Base-by-base conservation (phyloP, 306 rosid species). In the Potentilla sterilis region DNA sequence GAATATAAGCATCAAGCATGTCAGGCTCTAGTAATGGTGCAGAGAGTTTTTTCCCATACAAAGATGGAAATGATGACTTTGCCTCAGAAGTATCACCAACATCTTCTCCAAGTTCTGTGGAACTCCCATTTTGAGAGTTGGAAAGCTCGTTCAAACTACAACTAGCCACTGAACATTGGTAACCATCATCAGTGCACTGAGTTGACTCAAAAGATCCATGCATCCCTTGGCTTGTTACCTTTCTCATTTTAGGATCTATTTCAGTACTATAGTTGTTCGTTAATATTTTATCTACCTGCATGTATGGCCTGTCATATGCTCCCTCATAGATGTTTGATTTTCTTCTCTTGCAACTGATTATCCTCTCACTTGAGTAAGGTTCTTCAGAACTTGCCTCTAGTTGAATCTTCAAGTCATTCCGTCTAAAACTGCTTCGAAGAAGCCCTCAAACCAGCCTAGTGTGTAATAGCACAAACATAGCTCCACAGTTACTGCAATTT, bases 151-250 rank as follows among this genome's bases (percentile, higher is more conserved):
- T 75, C 66, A 75, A 49, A 75, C 79, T 69, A 75, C 83, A 80
- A 71, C 79, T 80, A 62, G 79, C 83, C 66, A 80, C 46, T 10
- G 83, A 78, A 62, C 81, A 78, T 28, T 70, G 70, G 48, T 78
- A 55, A 70, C 81, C 61, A 58, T 76, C 74, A 59, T 54, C 69
- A 44, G 47, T 61, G 51, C 24, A 46, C 38, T 62, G 46, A 61
- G 48, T n/a, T 9, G 48, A 37, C 78, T 72, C 49, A 9, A 28
- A 70, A 61, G 69, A 61, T 43, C 4, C 15, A 32, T 40, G 64
- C 34, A 64, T 47, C 64, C 37, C 12, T 37, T 21, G 41, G 55
- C 63, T 69, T 32, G 18, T 43, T 34, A 15, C 41, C 28, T 59
- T 32, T 34, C 47, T 47, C 40, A 64, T 38, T 46, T 69, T 46